These are phyloP conservation scores for Cutaneotrichosporon sp. DNA, from an alignment of 1,284 basidiomycete genomes.

Conservation along the genomic window DNA sequence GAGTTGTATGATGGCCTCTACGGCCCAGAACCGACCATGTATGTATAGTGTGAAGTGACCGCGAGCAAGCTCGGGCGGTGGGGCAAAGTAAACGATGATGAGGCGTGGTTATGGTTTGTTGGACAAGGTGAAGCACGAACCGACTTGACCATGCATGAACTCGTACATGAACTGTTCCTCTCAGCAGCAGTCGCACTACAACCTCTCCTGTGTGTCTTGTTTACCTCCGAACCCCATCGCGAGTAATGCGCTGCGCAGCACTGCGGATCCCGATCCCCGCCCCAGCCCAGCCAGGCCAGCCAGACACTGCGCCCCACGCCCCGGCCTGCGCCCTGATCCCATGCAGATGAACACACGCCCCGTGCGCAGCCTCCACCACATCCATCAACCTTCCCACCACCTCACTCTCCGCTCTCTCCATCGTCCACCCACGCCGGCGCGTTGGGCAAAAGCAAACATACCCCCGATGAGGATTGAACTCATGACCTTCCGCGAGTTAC, in stretches of 20 bases:
- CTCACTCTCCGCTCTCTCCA: background rate
- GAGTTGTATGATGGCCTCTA: background rate
- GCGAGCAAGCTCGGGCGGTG: background rate
- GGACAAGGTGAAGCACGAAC: no score
- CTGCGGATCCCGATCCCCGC: no score
- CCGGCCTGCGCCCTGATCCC: background rate
- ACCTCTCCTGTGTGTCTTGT: no score
- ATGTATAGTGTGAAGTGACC: background rate
- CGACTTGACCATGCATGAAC: no score
- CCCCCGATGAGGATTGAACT: conserved; percentile 9
- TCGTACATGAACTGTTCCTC: no score
- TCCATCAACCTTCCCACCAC: background rate
- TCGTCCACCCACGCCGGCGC: background rate
- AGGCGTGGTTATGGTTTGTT: background rate
- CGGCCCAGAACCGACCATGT: background rate
- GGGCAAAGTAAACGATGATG: background rate
- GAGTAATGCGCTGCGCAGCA: no score
- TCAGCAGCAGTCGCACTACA: no score
- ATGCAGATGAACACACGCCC: background rate
- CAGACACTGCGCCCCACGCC: no score
- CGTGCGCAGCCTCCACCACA: background rate
- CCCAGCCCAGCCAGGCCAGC: no score
- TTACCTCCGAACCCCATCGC: no score
- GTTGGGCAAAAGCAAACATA: background rate
- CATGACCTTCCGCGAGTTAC: conserved; percentile 4